Base-by-base conservation (phyloP, 164 flowering plant species). In the Stephania cephalantha region DNA sequence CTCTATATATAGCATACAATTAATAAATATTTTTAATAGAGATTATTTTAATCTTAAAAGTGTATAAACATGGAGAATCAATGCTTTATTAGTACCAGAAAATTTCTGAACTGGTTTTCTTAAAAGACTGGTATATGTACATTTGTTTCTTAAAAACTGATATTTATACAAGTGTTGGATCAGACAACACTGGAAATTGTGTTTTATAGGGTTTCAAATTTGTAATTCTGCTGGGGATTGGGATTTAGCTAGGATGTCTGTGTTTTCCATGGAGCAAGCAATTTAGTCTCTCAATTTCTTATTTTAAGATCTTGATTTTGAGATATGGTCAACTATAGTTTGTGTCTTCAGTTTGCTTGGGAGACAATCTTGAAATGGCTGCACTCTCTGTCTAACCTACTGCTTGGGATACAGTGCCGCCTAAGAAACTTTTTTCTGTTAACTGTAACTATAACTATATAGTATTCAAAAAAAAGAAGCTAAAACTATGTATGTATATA, bases 311-410 rank as follows among this genome's bases (percentile, higher is more conserved):
- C 55, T 58, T 15, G 64, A 58, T 67, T 66, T 48, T 55, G 52
- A 77, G 72, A 52, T 20, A 25, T 46, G 68, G 74, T 71, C 63
- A 71, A 29, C 46, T n/a, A 69, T 44, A 64, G 55, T 35, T 35
- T 74, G 71, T 46, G 70, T 31, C 31, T 70, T 69, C 44, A 76
- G 69, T 69, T 72, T 79, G 71, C 45, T 75, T 50, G 45, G 80
- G 79, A 65, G 76, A 77, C 83, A 81, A 68, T 78, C 83, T 81
- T 20, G 83, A 64, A 71, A 63, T 72, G 46, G 73, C 69, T 77
- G 80, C 78, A 68, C 55, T 66, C 70, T 44, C 29, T 74, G 78
- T 78, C 73, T 76, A 30, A 75, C 70, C 68, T 80, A 46, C 71
- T 48, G 69, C 71, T 71, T 74, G 4, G 72, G 71, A 77, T 30